Evolutionary conservation across 2,329 filamentous ascomycete genomes (phyloP).

Genomic region (Calonectria multiphialidica): DNA sequence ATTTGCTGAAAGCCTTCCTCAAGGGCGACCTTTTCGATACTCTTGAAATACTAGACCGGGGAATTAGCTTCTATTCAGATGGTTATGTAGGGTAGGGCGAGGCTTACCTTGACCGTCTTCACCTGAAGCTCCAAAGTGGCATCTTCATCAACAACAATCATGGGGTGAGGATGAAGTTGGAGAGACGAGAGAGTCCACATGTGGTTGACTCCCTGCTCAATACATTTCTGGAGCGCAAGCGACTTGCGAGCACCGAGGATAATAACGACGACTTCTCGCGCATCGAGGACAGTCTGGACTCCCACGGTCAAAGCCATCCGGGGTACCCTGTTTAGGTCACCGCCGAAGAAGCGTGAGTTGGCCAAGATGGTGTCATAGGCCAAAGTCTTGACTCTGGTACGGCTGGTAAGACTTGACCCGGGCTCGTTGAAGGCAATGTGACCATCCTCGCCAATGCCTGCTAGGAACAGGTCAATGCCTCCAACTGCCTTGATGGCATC

Average conservation of each 20-base stretch:
- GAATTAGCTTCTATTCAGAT: conserved; percentile 18
- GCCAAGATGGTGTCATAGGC: conserved; percentile 89
- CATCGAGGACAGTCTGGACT: conserved; percentile 85
- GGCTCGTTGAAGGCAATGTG: conserved; percentile 95
- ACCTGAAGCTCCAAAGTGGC: conserved; percentile 79
- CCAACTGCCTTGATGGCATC: conserved; percentile 79
- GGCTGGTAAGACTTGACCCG: conserved; percentile 80
- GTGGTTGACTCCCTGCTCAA: conserved; percentile 87
- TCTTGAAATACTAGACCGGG: conserved; percentile 72
- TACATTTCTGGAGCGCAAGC: conserved; percentile 81
- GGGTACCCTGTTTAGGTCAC: conserved; percentile 80
- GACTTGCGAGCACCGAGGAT: conserved; percentile 87
- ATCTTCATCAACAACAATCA: conserved; percentile 88
- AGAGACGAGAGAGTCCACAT: conserved; percentile 91
- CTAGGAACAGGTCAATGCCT: conserved; percentile 88
- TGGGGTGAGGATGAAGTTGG: conserved; percentile 83
- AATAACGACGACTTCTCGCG: conserved; percentile 85
- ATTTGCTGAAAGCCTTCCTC: conserved; percentile 70
- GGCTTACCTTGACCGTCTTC: conserved; percentile 74
- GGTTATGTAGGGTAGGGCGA: background rate
- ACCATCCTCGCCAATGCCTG: conserved; percentile 86
- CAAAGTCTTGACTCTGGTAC: conserved; percentile 87
- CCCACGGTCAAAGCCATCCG: conserved; percentile 88
- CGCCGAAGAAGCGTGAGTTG: conserved; percentile 86
- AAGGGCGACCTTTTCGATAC: conserved; percentile 74